Percentiles rank a stretch among this genome's conserved stretches.
Evolutionary conservation across 371 early-diverging fungal genomes (phyloP).

Genomic region (Synchytrium microbalum): DNA sequence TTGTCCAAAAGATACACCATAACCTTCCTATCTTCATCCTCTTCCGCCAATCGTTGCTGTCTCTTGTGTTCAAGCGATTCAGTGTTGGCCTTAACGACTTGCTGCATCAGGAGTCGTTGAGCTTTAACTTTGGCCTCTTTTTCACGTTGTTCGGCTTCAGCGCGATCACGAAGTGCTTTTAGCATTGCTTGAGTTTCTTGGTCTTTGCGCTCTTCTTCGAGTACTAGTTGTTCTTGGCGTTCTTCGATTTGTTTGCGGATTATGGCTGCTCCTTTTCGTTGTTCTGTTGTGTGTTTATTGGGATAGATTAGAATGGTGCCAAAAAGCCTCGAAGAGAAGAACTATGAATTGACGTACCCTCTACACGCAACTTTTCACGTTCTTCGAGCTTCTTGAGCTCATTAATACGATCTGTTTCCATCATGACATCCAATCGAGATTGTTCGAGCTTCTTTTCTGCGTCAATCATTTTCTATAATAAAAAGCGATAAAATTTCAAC

Average conservation of each 20-base stretch:
- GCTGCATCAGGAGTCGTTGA: constrained; percentile 34
- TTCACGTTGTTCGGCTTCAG: constrained; percentile 35
- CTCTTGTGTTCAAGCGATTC: constrained; percentile 36
- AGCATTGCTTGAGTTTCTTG: constrained; percentile 46
- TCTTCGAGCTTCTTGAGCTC: constrained; percentile 43
- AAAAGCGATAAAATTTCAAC: neutral
- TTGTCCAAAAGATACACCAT: constrained; percentile 45
- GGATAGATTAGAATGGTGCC: constrained; percentile 8
- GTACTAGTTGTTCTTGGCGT: constrained; percentile 38
- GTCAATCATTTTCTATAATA: constrained; percentile 33
- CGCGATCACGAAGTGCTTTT: constrained; percentile 26
- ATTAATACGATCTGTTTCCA: constrained; percentile 40
- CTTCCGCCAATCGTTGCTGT: constrained; percentile 31
- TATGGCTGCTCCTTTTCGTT: constrained; percentile 40
- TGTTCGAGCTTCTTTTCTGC: constrained; percentile 39
- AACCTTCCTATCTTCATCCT: constrained; percentile 43
- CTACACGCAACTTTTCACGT: constrained; percentile 27
- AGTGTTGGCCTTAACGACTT: constrained; percentile 41
- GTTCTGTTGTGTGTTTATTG: constrained; percentile 16
- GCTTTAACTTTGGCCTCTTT: constrained; percentile 31
- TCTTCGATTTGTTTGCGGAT: constrained; percentile 46
- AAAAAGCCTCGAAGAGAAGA: neutral
- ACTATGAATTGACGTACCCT: constrained; percentile 19
- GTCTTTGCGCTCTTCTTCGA: constrained; percentile 42
- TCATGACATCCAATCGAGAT: constrained; percentile 40